Evolutionary conservation across 345 rosid species (phyloP).

Genomic region (Gossypium bickii): DNA sequence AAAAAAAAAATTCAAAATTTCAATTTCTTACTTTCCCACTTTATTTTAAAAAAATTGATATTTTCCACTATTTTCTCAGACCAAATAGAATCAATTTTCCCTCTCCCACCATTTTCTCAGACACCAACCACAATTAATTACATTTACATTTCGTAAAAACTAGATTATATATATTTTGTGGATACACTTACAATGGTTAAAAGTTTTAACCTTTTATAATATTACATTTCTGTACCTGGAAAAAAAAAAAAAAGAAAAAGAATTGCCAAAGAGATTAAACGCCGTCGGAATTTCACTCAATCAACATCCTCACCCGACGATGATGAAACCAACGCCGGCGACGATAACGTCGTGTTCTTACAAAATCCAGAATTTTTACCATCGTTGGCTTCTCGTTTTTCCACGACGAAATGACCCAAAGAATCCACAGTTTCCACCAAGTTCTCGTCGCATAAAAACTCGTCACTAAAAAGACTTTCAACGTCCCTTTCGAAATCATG

Average conservation of each 20-base stretch:
- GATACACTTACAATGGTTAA: background rate
- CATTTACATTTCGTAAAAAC: background rate
- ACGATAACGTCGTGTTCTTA: conserved; percentile 33
- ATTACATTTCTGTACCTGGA: conserved; percentile 16
- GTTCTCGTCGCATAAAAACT: conserved; percentile 76
- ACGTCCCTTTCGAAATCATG: conserved; percentile 68
- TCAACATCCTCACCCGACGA: conserved; percentile 22
- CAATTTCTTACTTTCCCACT: background rate
- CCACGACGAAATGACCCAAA: conserved; percentile 56
- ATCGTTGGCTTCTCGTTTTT: conserved; percentile 13
- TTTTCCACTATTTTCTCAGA: too few species aligned
- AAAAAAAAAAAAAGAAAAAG: background rate
- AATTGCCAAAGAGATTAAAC: conserved; percentile 14
- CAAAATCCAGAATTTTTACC: conserved; percentile 41
- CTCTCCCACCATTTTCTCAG: conserved; percentile 13
- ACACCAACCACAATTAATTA: conserved; percentile 7
- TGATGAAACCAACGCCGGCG: conserved; percentile 17
- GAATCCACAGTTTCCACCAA: conserved; percentile 45
- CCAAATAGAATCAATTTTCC: background rate
- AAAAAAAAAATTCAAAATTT: background rate
- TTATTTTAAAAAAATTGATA: too few species aligned
- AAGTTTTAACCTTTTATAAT: conserved; percentile 10
- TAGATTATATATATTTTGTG: background rate
- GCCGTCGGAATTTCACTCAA: conserved; percentile 3
- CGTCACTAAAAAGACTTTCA: conserved; percentile 61